Base-by-base conservation (phyloP, 106 monocot genomes). In the Allium fistulosum region DNA sequence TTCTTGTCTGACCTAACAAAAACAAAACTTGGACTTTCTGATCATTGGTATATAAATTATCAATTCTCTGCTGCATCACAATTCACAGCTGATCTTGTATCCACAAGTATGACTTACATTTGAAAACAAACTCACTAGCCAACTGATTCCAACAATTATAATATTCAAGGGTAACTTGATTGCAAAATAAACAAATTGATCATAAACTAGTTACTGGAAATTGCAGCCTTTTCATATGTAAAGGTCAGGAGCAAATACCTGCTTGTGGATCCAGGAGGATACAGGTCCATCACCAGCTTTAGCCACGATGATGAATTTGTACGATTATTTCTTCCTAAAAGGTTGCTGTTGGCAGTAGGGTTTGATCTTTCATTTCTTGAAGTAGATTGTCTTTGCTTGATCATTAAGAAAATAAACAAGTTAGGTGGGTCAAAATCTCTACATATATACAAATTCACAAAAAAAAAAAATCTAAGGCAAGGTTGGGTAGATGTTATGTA, bases 371-470 rank as follows among this genome's bases (percentile, higher is more conserved):
- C 84, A 73, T 77, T 90, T 72, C 77, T 82, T 82, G 91, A 81
- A 86, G 78, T 79, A 63, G 81, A 76, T 67, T 86, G 95, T 60
- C 95, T 96, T 94, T 83, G 77, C 94, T 94, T 94, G 87, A 94
- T 80, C 87, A 77, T 79, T 64, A 76, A 58, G 79, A 71, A 69
- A 56, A 49, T 79, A 63, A 68, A 61, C 48, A 80, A 74, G 67
- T 74, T 63, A 74, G 45, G 15, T 62, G 11, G 64, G 45, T 46
- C 26, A 17, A 27, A 15, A 52, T 51, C 67, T 53, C 67, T 51
- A 56, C 46, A 50, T 11, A 50, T 8, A 49, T 28, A 37, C 5
- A 28, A 28, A 49, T 18, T 72, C 27, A 26, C 56, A 49, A 65
- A 18, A 56, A 11, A 26, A 17, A 13, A 51, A 75, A 55, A 37